Evolutionary conservation across 768 basidiomycete species (phyloP), one percentile per base, ranked within the genome.

Genomic region (Crucibulum laeve): DNA sequence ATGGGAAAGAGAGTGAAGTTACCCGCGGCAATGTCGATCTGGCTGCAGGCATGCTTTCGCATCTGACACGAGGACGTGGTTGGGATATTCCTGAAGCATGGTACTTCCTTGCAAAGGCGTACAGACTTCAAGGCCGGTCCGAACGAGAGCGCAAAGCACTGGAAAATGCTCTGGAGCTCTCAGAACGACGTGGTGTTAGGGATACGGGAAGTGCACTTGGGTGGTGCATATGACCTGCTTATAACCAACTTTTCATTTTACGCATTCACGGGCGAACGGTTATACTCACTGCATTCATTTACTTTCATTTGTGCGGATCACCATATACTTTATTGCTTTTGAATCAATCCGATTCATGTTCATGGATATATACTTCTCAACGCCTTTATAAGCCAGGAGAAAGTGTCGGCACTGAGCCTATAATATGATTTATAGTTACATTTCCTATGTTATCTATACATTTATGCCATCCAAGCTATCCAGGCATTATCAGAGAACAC

Each of bases 1-100:
- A 40, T 14, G 38, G 48, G 14, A 45, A 51, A 5, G 47, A 46
- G 34, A 50, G 47, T 17, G 50, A 52, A 35, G 26, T 47, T 11
- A 51, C 57, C 39, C 42, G 47, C 22, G 35, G 72, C 67, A 76
- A 84, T 54, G 72, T 87, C 5, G 91, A 95, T 55, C 70, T 96
- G 28, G 90, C 90, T 0, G 91, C 88, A 3, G 85, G 86, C 2
- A 66, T 94, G 54, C 72, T 98, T 21, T 77, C 77, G 1, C 80
- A 87, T 49, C 57, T 92, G 38, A 89, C 91, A 0, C 78, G 80
- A 30, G 89, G 87, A 0, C 67, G 70, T 0, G 95, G 86, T 8
- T 97, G 93, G 92, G 86, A 96, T 59, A 77, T 87, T 1, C 80
- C 93, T 0, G 95, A 98, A 60, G 94, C 88, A 19, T 99, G 95